These are phyloP conservation scores for Meyerozyma guilliermondii DNA, from an alignment of 1,139 yeast species.

Conservation along the genomic window DNA sequence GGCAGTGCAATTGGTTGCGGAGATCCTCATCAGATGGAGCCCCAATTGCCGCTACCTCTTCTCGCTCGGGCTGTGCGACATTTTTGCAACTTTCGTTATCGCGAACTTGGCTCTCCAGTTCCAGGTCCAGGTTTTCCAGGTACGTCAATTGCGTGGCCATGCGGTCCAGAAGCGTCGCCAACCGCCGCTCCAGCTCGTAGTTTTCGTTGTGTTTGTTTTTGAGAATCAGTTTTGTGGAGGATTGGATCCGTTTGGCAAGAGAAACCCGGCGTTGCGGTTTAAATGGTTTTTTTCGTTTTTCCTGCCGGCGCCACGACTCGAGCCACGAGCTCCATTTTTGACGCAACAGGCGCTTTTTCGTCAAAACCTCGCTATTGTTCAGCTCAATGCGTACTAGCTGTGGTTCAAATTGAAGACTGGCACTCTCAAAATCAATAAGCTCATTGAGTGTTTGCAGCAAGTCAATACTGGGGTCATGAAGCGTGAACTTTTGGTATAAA, in stretches of 20 bases:
- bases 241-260: neutral
- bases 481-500: too few relatives aligned
- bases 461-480: neutral
- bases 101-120: neutral
- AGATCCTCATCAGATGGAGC: too few relatives aligned
- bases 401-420: conserved; percentile 1
- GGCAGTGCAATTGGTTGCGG: neutral
- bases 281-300: neutral
- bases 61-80: too few relatives aligned
- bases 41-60: too few relatives aligned
- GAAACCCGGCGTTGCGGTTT: neutral
- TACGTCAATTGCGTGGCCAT: too few relatives aligned
- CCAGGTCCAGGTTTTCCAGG: too few relatives aligned
- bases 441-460: neutral
- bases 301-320: neutral
- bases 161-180: neutral
- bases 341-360: neutral
- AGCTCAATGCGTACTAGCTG: neutral
- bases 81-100: too few relatives aligned
- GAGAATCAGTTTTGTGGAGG: neutral
- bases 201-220: conserved; percentile 2
- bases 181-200: neutral
- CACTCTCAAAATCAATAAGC: neutral
- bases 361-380: neutral
- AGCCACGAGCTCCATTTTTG: neutral